phyloP scores from a whole-genome alignment of 2,329 filamentous ascomycete species.

The Hypoxylon sp. region DNA sequence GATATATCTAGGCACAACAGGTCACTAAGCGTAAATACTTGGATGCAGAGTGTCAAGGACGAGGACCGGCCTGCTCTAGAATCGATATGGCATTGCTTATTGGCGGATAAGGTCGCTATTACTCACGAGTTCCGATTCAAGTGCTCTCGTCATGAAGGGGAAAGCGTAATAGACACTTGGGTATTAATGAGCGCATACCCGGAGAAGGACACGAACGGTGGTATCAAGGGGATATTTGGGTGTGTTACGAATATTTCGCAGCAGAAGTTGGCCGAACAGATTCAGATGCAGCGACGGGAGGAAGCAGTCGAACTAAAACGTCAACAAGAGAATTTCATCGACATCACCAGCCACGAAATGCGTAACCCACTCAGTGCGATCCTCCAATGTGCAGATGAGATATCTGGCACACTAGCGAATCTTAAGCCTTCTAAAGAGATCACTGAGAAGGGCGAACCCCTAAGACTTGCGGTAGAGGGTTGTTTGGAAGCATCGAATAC shows the following conservation, averaged over 20 bases:
- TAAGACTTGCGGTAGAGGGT: conserved; percentile 55
- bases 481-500: conserved; percentile 81
- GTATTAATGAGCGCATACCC: conserved; percentile 80
- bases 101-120: conserved; percentile 68
- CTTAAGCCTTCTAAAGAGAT: conserved; percentile 50
- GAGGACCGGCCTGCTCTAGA: conserved; percentile 70
- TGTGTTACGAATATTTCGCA: conserved; percentile 86
- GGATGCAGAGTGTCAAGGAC: conserved; percentile 76
- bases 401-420: conserved; percentile 59
- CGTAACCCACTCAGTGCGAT: conserved; percentile 79
- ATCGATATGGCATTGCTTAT: conserved; percentile 68
- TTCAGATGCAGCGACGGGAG: conserved; percentile 79
- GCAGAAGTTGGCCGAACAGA: conserved; percentile 84
- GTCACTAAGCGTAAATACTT: conserved; percentile 66
- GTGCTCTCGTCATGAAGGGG: conserved; percentile 68
- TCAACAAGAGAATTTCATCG: conserved; percentile 76
- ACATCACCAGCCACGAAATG: conserved; percentile 80
- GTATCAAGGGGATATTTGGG: conserved; percentile 78
- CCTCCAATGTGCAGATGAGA: conserved; percentile 79
- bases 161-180: conserved; percentile 74
- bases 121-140: conserved; percentile 82
- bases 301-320: conserved; percentile 83
- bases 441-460: conserved; percentile 55
- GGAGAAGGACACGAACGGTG: conserved; percentile 70
- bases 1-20: conserved; percentile 73